Conservation (phyloP, 345 rosid species). For the Bretschneidera sinensis region DNA sequence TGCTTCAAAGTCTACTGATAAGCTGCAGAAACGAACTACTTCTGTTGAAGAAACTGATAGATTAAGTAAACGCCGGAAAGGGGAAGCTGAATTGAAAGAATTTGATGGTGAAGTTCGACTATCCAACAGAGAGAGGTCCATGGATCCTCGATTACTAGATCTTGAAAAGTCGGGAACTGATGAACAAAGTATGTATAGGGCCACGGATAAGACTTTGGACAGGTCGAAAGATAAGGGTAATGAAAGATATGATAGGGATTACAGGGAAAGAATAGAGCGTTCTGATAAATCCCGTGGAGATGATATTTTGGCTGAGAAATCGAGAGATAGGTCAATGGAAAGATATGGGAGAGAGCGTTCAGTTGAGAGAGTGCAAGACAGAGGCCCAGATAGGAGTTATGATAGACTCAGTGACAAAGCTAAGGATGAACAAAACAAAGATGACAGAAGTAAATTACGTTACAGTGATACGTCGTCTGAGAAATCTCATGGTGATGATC, state of each 20-base stretch:
- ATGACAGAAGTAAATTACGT: conserved; percentile 69
- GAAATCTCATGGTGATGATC: conserved; percentile 68
- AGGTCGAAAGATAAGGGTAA: conserved; percentile 71
- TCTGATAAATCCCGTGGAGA: conserved; percentile 66
- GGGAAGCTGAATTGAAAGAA: conserved; percentile 69
- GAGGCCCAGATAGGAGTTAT: conserved; percentile 54
- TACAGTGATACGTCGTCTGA: conserved; percentile 55
- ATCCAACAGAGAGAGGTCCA: conserved; percentile 70
- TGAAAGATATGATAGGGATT: conserved; percentile 84
- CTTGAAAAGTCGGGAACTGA: conserved; percentile 53
- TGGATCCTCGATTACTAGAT: conserved; percentile 56
- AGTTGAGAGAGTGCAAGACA: conserved; percentile 73
- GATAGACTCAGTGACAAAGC: conserved; percentile 55
- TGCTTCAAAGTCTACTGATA: conserved; percentile 64
- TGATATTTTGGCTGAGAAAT: conserved; percentile 55
- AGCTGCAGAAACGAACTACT: conserved; percentile 73
- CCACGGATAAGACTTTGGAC: conserved; percentile 52
- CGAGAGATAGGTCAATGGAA: conserved; percentile 82
- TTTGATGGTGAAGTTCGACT: conserved; percentile 52
- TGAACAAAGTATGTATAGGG: conserved; percentile 56
- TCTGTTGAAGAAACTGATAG: conserved; percentile 86
- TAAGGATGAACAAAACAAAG: conserved; percentile 72
- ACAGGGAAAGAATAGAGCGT: conserved; percentile 79
- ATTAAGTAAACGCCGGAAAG: conserved; percentile 80
- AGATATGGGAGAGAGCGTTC: conserved; percentile 89